Percentiles rank a stretch among this genome's conserved stretches.
Conservation (phyloP, 257 asterid species). For the Solanum virginianum region DNA sequence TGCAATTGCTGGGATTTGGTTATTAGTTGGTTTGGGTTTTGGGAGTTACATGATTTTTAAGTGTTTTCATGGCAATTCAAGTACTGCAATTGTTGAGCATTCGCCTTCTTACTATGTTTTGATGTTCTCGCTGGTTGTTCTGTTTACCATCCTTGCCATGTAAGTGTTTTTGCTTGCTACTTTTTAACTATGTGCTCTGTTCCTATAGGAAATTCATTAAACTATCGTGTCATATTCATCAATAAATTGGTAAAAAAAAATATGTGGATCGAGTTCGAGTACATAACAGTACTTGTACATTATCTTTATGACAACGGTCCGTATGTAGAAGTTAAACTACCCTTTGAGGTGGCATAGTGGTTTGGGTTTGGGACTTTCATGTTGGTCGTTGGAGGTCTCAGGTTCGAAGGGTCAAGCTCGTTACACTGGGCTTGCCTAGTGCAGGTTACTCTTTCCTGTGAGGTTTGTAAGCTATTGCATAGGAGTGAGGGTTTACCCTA, state of each 20-base stretch:
- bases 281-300: not conserved
- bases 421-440: no score
- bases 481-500: no score
- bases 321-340: not conserved
- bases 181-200: not conserved
- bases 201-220: not conserved
- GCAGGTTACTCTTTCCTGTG: no score
- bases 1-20: constrained; percentile 44
- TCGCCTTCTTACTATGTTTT: constrained; percentile 12
- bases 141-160: constrained; percentile 40
- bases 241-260: not conserved
- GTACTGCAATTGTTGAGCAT: constrained; percentile 4
- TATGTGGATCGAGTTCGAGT: not conserved
- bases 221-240: not conserved
- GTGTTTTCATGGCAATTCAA: constrained; percentile 7
- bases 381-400: no score
- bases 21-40: constrained; percentile 30
- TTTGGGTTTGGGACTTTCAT: no score
- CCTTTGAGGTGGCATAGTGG: no score
- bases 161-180: constrained; percentile 8
- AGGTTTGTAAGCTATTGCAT: no score
- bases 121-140: constrained; percentile 20
- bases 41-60: constrained; percentile 22
- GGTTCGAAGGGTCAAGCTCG: no score
- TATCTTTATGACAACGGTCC: not conserved